Evolutionary conservation across 1,284 basidiomycete genomes (phyloP).

Genomic region (Fistulinella cinereoalba): DNA sequence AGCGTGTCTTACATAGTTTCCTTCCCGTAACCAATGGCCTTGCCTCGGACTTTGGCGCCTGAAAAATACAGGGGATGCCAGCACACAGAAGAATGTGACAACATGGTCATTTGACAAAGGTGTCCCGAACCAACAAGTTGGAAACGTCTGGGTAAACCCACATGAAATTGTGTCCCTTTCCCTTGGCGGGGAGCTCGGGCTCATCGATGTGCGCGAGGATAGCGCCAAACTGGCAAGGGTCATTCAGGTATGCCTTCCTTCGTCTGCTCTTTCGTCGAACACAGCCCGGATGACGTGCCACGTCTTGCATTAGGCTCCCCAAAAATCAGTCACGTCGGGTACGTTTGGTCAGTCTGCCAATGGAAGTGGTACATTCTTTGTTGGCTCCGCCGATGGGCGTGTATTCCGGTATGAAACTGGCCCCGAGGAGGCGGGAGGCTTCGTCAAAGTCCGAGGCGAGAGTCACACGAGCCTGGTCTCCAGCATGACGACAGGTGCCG

Average conservation of each 20-base stretch:
- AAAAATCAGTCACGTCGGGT: conserved; percentile 75
- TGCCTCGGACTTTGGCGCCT: no score
- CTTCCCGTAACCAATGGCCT: neutral
- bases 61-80: conserved; percentile 74
- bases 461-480: conserved; percentile 75
- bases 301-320: conserved; percentile 56
- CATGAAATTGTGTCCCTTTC: conserved; percentile 81
- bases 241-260: conserved; percentile 49
- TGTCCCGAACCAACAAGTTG: conserved; percentile 81
- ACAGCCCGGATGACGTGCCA: neutral
- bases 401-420: conserved; percentile 61
- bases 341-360: conserved; percentile 42
- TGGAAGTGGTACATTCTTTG: conserved; percentile 72
- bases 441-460: conserved; percentile 54
- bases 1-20: conserved; percentile 25
- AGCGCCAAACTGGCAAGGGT: conserved; percentile 58
- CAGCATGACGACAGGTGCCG: conserved; percentile 49
- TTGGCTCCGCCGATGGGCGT: conserved; percentile 83
- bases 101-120: conserved; percentile 73
- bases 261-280: neutral
- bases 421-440: conserved; percentile 11
- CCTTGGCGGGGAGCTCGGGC: conserved; percentile 78
- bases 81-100: conserved; percentile 61
- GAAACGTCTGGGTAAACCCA: conserved; percentile 75
- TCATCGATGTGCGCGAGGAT: conserved; percentile 73